Percentiles rank a stretch among this genome's conserved stretches.
Evolutionary conservation across 2,329 filamentous ascomycete genomes (phyloP).

Genomic region (Claviceps arundinis): DNA sequence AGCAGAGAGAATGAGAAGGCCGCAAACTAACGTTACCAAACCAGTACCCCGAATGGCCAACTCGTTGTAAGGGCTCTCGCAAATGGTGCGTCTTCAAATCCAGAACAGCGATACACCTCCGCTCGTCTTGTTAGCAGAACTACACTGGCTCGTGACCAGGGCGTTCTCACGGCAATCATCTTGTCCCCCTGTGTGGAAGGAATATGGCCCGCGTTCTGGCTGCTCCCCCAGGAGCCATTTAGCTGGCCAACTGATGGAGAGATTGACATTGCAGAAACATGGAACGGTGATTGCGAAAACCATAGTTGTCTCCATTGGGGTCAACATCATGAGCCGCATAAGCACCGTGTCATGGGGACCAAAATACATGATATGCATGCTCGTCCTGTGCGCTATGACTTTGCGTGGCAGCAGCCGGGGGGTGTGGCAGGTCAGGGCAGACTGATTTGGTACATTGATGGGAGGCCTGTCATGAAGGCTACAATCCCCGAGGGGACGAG

Average conservation of each 20-base stretch:
- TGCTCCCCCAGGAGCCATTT: conserved; percentile 44
- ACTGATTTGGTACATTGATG: conserved; percentile 47
- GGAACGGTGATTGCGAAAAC: conserved; percentile 44
- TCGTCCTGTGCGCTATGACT: conserved; percentile 37
- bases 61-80: conserved; percentile 40
- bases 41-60: conserved; percentile 31
- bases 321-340: conserved; percentile 38
- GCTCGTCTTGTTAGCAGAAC: conserved; percentile 41
- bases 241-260: conserved; percentile 46
- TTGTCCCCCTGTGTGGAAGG: conserved; percentile 39
- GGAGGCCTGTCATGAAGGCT: conserved; percentile 42
- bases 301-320: conserved; percentile 48
- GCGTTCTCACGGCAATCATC: conserved; percentile 38
- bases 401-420: conserved; percentile 40
- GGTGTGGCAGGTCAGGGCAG: conserved; percentile 29
- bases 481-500: conserved; percentile 37
- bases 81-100: conserved; percentile 17
- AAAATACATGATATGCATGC: conserved; percentile 33
- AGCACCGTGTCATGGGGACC: conserved; percentile 42
- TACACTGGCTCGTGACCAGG: conserved; percentile 35
- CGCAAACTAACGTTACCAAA: background rate
- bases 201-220: conserved; percentile 51
- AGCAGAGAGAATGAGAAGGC: background rate
- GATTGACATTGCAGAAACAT: conserved; percentile 47
- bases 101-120: conserved; percentile 35